Evolutionary conservation across 2,329 filamentous ascomycete species (phyloP).

Genomic region (Cladosporium sp.): DNA sequence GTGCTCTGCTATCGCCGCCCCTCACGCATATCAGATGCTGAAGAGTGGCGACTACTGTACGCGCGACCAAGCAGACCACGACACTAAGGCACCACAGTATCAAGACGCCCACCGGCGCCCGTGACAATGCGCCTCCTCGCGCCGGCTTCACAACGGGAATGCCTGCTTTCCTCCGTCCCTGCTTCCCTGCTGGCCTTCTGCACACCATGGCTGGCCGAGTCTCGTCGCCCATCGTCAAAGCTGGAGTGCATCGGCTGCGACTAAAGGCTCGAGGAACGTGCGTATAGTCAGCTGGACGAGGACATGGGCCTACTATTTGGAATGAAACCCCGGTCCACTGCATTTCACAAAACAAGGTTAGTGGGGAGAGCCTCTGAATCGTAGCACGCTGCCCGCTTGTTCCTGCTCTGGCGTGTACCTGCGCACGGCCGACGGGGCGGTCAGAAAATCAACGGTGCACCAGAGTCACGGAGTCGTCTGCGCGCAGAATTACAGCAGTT

Average conservation of each 20-base stretch:
- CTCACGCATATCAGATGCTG: not conserved
- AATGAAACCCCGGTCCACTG: constrained; percentile 12
- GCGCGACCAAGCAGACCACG: not conserved
- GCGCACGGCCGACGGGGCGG: constrained; percentile 2
- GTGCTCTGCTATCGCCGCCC: not conserved
- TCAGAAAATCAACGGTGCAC: not conserved
- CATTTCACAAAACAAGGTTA: constrained; percentile 5
- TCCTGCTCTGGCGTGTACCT: too few relatives aligned
- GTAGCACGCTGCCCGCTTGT: not conserved
- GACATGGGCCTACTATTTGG: constrained; percentile 8
- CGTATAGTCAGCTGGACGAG: constrained; percentile 11
- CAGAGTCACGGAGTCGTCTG: not conserved
- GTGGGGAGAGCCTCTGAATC: constrained; percentile 2
- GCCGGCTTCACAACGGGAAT: not conserved
- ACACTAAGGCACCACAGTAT: not conserved
- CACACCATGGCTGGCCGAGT: too few relatives aligned
- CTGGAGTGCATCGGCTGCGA: constrained; percentile 3
- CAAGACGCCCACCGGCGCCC: not conserved
- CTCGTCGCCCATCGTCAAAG: constrained; percentile 2
- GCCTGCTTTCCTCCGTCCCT: too few relatives aligned
- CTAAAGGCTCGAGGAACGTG: constrained; percentile 4
- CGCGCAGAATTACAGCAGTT: not conserved
- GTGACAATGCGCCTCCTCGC: constrained; percentile 5
- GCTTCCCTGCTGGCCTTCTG: not conserved
- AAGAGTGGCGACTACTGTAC: constrained; percentile 3